Evolutionary conservation across 352 stramenopile species (phyloP).

Genomic region (Phytopythium delawarense): DNA sequence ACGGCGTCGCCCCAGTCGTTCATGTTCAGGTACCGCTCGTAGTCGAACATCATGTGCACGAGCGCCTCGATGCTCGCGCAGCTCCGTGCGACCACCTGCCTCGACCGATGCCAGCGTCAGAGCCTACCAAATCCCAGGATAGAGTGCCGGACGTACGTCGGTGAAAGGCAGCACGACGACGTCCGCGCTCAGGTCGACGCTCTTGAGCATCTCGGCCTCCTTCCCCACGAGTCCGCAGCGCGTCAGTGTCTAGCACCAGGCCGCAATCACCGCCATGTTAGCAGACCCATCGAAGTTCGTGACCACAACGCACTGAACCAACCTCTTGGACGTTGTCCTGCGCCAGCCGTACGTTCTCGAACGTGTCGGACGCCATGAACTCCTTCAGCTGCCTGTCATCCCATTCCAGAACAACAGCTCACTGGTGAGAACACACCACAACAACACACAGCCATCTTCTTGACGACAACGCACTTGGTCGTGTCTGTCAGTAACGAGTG

Average conservation of each 20-base stretch:
- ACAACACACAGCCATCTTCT: neutral
- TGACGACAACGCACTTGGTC: slow-evolving; percentile 38
- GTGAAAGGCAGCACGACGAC: slow-evolving; percentile 64
- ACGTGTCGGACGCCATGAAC: slow-evolving; percentile 67
- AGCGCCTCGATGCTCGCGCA: slow-evolving; percentile 57
- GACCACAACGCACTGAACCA: neutral
- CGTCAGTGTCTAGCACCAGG: slow-evolving; percentile 27
- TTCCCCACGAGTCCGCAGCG: slow-evolving; percentile 55
- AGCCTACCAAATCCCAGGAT: neutral
- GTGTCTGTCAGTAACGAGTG: slow-evolving; percentile 53
- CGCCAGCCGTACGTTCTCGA: slow-evolving; percentile 49
- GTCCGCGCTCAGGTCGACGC: slow-evolving; percentile 37
- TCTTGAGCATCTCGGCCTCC: slow-evolving; percentile 54
- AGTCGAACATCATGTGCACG: slow-evolving; percentile 79
- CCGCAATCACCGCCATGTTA: neutral
- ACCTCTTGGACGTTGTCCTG: slow-evolving; percentile 40
- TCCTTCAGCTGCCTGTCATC: slow-evolving; percentile 50
- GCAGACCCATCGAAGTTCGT: neutral
- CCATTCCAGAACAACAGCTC: neutral
- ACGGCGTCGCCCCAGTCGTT: slow-evolving; percentile 76
- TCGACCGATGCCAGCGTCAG: neutral
- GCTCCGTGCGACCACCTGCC: slow-evolving; percentile 55
- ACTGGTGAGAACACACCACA: neutral
- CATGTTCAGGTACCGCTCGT: slow-evolving; percentile 75
- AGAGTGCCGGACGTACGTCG: slow-evolving; percentile 17